Conservation (phyloP, 1,139 yeast genomes). For the Eremothecium gossypii region DNA sequence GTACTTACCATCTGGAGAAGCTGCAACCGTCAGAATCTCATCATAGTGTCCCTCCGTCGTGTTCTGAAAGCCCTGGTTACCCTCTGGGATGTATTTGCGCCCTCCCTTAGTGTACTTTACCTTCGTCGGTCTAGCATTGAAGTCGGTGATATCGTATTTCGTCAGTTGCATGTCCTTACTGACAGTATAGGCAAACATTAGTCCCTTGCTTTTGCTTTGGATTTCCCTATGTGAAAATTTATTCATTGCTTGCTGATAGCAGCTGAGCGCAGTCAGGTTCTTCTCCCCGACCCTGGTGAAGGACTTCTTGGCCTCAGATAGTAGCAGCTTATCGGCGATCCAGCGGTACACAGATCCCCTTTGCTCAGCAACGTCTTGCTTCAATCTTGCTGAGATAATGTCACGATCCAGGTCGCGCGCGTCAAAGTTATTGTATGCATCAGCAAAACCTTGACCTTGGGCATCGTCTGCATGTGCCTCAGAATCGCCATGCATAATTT, state of each 20-base stretch:
- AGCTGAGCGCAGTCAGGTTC: slow-evolving; percentile 38
- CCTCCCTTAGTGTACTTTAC: slow-evolving; percentile 63
- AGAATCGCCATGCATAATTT: slow-evolving; percentile 18
- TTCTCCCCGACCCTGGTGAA: slow-evolving; percentile 53
- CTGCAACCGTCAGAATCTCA: slow-evolving; percentile 70
- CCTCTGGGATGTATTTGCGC: slow-evolving; percentile 36
- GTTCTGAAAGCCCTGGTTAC: slow-evolving; percentile 34
- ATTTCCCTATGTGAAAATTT: slow-evolving; percentile 20
- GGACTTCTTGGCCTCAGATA: slow-evolving; percentile 35
- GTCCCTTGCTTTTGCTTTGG: slow-evolving; percentile 18
- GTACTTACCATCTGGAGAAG: slow-evolving; percentile 76
- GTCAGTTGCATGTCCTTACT: slow-evolving; percentile 75
- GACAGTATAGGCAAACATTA: slow-evolving; percentile 59
- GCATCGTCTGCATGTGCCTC: slow-evolving; percentile 9
- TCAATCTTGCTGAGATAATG: slow-evolving; percentile 68
- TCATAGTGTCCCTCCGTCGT: slow-evolving; percentile 57
- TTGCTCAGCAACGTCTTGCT: slow-evolving; percentile 81
- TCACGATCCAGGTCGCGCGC: slow-evolving; percentile 91
- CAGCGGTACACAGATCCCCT: slow-evolving; percentile 75
- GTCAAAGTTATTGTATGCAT: slow-evolving; percentile 58
- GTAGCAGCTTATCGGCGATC: slow-evolving; percentile 44
- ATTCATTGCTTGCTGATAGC: slow-evolving; percentile 30
- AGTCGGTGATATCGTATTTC: slow-evolving; percentile 60
- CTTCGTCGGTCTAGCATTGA: slow-evolving; percentile 46
- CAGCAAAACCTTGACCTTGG: slow-evolving; percentile 16